Base-by-base conservation (phyloP, 2,329 filamentous ascomycete genomes). In the Ceratocystis huliohia region DNA sequence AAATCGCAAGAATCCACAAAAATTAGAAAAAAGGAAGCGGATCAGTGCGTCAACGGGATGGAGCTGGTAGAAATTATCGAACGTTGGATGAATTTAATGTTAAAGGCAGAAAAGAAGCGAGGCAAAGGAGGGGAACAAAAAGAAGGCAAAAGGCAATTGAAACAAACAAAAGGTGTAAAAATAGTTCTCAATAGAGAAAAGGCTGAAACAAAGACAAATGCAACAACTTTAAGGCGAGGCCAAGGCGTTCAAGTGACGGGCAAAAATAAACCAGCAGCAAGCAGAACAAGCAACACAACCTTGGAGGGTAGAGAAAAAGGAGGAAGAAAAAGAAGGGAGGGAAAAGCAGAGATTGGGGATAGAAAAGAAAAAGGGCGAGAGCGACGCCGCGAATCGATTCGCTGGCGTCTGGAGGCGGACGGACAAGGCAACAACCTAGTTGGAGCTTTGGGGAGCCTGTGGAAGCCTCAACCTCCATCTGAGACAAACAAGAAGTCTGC, bases 91-190 rank as follows among this genome's bases (percentile, higher is more conserved):
- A 41, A 53, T 53, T 53, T 20, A 53, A 53, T 53, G 48, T 53
- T 22, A 22, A 53, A 22, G 28, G 45, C 17, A 48, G 45, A n/a
- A 50, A 20, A 20, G 46, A 20, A 20, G 13, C 8, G 46, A 50
- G 8, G 46, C 1, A 22, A 8, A 22, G 46, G 46, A 20, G 46
- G 46, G 46, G 46, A 28, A 53, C 48, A 5, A n/a, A 20, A 17
- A 50, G 50, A 48, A 48, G 25, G 45, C 37, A 13, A 48, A 6
- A 10, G 44, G 53, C 33, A 48, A 13, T 41, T 22, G 33, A 41
- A 45, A 65, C 30, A 65, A 56, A 41, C 37, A 56, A 44, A 41
- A 22, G 30, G 20, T 41, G 48, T 57, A 65, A 65, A 59, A 59
- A 65, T 57, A 65, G 22, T 57, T 57, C 5, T n/a, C 28, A 53